Conservation (phyloP, 805 yeast species). For the Ogataea ganodermae region DNA sequence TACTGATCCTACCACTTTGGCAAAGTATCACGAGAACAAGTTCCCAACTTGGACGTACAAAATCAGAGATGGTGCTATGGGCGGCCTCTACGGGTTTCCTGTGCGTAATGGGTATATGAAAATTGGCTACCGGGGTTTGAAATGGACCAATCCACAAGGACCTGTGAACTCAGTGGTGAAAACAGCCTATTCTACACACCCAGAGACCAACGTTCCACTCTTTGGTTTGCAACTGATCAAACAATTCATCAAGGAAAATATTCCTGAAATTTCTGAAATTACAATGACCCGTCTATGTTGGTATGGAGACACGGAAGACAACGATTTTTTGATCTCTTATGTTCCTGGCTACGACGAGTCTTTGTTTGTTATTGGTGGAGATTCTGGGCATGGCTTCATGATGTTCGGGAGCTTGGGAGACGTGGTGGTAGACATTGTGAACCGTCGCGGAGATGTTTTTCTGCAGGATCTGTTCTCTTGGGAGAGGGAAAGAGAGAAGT, state of each 20-base stretch:
- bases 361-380: conserved; percentile 3
- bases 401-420: conserved; percentile 6
- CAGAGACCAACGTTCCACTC: conserved; percentile 1
- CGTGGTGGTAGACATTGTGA: conserved; percentile 1
- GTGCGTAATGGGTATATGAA: conserved; percentile 2
- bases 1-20: conserved; percentile 2
- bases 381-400: conserved; percentile 3
- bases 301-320: conserved; percentile 6
- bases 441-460: background rate
- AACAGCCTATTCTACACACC: background rate
- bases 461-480: background rate
- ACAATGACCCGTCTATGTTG: conserved; percentile 4
- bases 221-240: conserved; percentile 5
- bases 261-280: background rate
- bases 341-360: background rate
- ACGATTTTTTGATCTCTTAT: conserved; percentile 2
- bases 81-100: conserved; percentile 2
- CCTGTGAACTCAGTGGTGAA: background rate
- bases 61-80: conserved; percentile 5
- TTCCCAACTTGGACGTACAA: conserved; percentile 6
- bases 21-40: background rate
- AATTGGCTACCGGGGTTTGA: conserved; percentile 3
- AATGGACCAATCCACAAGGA: conserved; percentile 5
- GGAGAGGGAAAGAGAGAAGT: conserved; percentile 4
- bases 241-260: conserved; percentile 2